These are phyloP conservation scores for Mycena galericulata DNA, from an alignment of 768 basidiomycete species.

Conservation along the genomic window DNA sequence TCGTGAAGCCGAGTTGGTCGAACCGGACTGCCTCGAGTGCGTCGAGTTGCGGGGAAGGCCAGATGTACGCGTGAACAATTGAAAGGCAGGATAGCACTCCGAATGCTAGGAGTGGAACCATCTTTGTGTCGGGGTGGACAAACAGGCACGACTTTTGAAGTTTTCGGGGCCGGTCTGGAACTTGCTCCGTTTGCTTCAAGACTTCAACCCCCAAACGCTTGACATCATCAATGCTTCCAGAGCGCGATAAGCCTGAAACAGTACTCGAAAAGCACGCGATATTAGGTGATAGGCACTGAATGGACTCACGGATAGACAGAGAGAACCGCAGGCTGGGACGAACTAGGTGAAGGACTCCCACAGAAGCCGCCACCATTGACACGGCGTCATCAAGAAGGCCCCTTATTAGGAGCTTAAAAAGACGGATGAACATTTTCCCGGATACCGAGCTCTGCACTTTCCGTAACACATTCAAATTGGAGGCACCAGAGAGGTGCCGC, in stretches of 20 bases:
- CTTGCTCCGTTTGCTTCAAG: not conserved
- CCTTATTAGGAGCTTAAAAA: not conserved
- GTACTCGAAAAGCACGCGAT: not conserved
- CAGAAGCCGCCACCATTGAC: not conserved
- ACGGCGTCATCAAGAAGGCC: not conserved
- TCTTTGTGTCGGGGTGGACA: not conserved
- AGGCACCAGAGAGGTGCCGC: not conserved
- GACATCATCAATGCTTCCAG: not conserved
- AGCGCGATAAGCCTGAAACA: not conserved
- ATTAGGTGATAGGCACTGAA: not conserved
- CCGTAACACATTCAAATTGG: not conserved
- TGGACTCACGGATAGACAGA: not conserved
- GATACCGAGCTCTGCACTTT: not conserved
- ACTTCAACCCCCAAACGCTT: not conserved
- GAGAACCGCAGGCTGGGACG: not conserved
- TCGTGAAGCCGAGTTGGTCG: not conserved
- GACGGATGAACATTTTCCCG: not conserved
- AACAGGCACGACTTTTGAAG: not conserved
- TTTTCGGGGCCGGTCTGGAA: not conserved
- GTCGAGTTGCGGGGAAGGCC: slow-evolving; percentile 18
- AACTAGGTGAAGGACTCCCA: too few relatives aligned
- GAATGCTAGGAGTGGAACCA: not conserved
- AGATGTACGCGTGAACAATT: slow-evolving; percentile 6
- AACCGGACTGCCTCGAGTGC: slow-evolving; percentile 6
- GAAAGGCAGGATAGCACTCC: not conserved